A percentile compares a stretch with the other conserved stretches of the same genome.
phyloP scores from a whole-genome alignment of 2,329 filamentous ascomycete genomes.

The Cladosporium sp. region DNA sequence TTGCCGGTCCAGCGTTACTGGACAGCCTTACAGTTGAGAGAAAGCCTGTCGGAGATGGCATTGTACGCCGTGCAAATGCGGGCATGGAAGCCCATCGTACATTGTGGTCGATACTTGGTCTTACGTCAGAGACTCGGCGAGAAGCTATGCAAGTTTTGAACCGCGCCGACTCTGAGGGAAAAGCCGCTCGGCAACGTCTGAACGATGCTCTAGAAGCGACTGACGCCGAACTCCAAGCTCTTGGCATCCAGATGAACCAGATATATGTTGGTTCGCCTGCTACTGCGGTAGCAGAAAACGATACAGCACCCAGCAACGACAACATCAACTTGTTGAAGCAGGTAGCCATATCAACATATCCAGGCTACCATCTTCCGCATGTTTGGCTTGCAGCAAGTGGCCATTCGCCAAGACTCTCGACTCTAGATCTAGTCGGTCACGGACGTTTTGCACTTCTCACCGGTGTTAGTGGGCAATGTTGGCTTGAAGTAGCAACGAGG shows the following conservation, averaged over 20 bases:
- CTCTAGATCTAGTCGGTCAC: slow-evolving; percentile 59
- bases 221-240: slow-evolving; percentile 45
- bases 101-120: neutral
- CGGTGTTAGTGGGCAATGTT: neutral
- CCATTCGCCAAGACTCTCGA: slow-evolving; percentile 51
- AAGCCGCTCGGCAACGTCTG: slow-evolving; percentile 37
- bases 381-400: slow-evolving; percentile 56
- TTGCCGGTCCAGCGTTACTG: slow-evolving; percentile 29
- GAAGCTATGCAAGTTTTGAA: neutral
- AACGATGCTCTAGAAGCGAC: slow-evolving; percentile 18
- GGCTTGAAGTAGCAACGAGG: neutral
- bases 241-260: slow-evolving; percentile 61
- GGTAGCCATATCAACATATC: slow-evolving; percentile 54
- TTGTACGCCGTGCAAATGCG: slow-evolving; percentile 57
- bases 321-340: slow-evolving; percentile 26
- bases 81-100: slow-evolving; percentile 37
- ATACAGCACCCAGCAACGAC: neutral
- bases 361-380: slow-evolving; percentile 60
- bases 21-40: slow-evolving; percentile 34
- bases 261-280: slow-evolving; percentile 45
- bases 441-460: slow-evolving; percentile 42
- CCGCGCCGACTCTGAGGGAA: neutral
- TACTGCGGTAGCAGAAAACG: neutral
- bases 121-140: neutral
- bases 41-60: slow-evolving; percentile 45